Percentiles rank a stretch among this genome's conserved stretches.
Conservation (phyloP, 1,284 basidiomycete genomes). For the Irpex sp. region DNA sequence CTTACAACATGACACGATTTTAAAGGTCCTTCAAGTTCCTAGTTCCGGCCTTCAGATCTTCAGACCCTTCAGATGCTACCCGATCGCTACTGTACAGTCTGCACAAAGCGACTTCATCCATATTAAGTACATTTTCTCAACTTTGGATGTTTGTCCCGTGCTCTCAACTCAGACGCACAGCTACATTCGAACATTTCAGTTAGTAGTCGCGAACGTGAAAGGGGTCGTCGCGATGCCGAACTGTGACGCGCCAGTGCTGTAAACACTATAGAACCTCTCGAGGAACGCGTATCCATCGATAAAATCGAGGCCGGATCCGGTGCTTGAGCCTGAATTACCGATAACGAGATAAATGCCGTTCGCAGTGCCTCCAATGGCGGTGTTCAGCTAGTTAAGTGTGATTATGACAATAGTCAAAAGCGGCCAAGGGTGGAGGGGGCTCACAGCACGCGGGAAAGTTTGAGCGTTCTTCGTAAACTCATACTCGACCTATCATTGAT, state of each 20-base stretch:
- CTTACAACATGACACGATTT: not conserved
- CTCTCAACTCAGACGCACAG: not conserved
- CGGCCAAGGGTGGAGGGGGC: not conserved
- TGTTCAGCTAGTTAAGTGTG: conserved; percentile 22
- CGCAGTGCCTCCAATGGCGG: conserved; percentile 23
- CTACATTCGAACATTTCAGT: not conserved
- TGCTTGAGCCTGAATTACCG: conserved; percentile 18
- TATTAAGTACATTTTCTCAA: not conserved
- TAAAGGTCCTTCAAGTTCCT: not conserved
- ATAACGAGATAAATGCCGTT: conserved; percentile 25
- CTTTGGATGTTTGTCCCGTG: not conserved
- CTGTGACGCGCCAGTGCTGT: conserved; percentile 42
- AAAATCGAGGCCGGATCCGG: not conserved
- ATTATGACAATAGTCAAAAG: too few relatives aligned
- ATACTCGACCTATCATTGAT: too few relatives aligned
- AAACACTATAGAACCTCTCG: conserved; percentile 64
- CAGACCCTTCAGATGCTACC: not conserved
- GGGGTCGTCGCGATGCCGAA: conserved; percentile 37
- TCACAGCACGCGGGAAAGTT: too few relatives aligned
- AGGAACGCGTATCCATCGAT: conserved; percentile 19
- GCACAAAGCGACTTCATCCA: not conserved
- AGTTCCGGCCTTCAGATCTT: not conserved
- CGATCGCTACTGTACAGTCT: not conserved
- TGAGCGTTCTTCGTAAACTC: too few relatives aligned
- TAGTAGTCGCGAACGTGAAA: conserved; percentile 3